Evolutionary conservation across 2,329 filamentous ascomycete species (phyloP).

Genomic region (Neofusicoccum laricinum): DNA sequence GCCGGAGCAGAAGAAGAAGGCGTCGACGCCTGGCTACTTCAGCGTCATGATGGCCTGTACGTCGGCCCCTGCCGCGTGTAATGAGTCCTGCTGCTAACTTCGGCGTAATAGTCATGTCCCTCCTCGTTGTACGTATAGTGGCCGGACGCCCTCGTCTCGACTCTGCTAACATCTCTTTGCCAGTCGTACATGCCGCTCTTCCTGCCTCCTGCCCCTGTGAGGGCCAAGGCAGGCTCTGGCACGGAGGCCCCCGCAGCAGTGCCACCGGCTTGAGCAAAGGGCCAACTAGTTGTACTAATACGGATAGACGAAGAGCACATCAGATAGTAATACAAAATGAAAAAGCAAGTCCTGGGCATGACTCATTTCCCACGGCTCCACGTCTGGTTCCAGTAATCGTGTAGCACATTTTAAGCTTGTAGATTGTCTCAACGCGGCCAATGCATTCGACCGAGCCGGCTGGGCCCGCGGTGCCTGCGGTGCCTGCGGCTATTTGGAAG

Average conservation of each 20-base stretch:
- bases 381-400: neutral
- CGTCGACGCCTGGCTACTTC: conserved; percentile 69
- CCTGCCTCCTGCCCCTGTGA: conserved; percentile 52
- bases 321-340: neutral
- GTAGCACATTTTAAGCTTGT: neutral
- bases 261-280: conserved; percentile 32
- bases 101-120: conserved; percentile 40
- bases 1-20: conserved; percentile 61
- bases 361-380: neutral
- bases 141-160: neutral
- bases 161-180: conserved; percentile 40
- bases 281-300: neutral
- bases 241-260: conserved; percentile 50
- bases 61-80: conserved; percentile 31
- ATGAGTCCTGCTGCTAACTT: conserved; percentile 14
- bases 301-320: neutral
- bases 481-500: neutral
- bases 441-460: neutral
- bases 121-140: conserved; percentile 41
- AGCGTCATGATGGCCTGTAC: conserved; percentile 75
- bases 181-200: conserved; percentile 65
- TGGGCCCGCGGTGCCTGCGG: neutral
- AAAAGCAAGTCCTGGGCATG: neutral
- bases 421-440: neutral
- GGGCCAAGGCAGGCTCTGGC: conserved; percentile 34